Conservation (phyloP, 441 rosid genomes). For the Cnidoscolus chayamansa region DNA sequence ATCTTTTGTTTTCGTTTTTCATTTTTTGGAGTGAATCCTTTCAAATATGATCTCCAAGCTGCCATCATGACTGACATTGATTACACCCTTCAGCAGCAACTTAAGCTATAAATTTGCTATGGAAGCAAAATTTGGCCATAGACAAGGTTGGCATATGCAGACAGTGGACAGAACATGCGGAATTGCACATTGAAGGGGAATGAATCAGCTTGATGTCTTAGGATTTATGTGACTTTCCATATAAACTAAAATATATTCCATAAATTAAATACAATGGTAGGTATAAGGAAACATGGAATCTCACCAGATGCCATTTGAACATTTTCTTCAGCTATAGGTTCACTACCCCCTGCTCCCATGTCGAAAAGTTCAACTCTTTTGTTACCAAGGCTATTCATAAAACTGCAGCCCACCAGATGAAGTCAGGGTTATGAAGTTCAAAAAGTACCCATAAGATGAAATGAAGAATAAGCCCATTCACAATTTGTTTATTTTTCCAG, state of each 20-base stretch:
- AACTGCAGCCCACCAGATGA: slow-evolving; percentile 44
- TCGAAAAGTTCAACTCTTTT: slow-evolving; percentile 94
- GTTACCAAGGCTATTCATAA: slow-evolving; percentile 79
- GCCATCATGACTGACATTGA: not conserved
- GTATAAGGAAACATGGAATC: slow-evolving; percentile 13
- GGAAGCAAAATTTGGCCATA: not conserved
- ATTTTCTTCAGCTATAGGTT: slow-evolving; percentile 78
- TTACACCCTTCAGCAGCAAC: not conserved
- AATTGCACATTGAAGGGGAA: not conserved
- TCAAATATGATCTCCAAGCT: not conserved
- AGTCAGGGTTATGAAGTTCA: slow-evolving; percentile 16
- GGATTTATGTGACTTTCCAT: too few species aligned
- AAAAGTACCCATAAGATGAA: not conserved
- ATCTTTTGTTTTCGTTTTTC: not conserved
- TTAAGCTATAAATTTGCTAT: not conserved
- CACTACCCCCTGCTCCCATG: slow-evolving; percentile 91
- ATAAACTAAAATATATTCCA: not conserved
- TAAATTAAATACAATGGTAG: not conserved
- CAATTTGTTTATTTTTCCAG: not conserved
- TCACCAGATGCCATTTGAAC: slow-evolving; percentile 86
- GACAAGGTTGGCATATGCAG: not conserved
- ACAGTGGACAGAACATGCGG: not conserved
- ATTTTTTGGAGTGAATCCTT: not conserved
- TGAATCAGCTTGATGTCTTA: not conserved
- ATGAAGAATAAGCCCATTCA: not conserved